phyloP scores from a whole-genome alignment of 768 basidiomycete genomes.

The Pleurotus eryngii region DNA sequence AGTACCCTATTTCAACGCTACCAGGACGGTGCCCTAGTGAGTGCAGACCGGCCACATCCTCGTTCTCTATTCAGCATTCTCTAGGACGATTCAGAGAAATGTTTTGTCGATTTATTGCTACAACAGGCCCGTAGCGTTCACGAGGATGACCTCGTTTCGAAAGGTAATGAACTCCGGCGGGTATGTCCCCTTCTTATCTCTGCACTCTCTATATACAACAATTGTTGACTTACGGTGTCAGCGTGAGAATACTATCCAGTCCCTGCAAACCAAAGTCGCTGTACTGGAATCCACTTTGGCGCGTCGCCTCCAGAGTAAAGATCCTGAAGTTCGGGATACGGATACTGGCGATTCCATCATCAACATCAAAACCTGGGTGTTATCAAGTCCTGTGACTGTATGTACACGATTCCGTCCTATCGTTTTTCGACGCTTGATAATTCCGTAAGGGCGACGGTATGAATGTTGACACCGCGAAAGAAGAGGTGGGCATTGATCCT shows the following conservation, averaged over 20 bases:
- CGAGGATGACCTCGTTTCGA: conserved; percentile 50
- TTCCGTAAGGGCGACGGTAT: not conserved
- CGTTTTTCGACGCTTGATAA: no score
- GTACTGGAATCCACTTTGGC: conserved; percentile 47
- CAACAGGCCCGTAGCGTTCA: conserved; percentile 42
- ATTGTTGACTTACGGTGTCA: conserved; percentile 18
- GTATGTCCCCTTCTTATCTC: conserved; percentile 25
- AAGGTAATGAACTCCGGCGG: conserved; percentile 54
- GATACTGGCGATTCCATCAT: conserved; percentile 33
- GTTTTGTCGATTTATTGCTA: conserved; percentile 43
- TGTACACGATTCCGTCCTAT: not conserved
- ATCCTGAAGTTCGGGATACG: conserved; percentile 13
- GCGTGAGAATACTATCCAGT: conserved; percentile 46
- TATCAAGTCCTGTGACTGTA: not conserved
- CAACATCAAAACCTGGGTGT: conserved; percentile 34
- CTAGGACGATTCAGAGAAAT: conserved; percentile 49
- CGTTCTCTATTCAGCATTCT: not conserved
- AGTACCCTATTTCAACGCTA: conserved; percentile 37
- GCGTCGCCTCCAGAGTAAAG: conserved; percentile 37
- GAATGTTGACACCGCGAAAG: not conserved
- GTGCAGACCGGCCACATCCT: conserved; percentile 6
- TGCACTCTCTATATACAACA: conserved; percentile 4
- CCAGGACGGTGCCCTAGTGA: conserved; percentile 43
- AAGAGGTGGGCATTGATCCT: not conserved
- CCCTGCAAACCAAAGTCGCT: conserved; percentile 39